Evolutionary conservation across 2,329 filamentous ascomycete species (phyloP), one percentile per base, ranked within the genome.

Genomic region (Hymenoscyphus repandus): DNA sequence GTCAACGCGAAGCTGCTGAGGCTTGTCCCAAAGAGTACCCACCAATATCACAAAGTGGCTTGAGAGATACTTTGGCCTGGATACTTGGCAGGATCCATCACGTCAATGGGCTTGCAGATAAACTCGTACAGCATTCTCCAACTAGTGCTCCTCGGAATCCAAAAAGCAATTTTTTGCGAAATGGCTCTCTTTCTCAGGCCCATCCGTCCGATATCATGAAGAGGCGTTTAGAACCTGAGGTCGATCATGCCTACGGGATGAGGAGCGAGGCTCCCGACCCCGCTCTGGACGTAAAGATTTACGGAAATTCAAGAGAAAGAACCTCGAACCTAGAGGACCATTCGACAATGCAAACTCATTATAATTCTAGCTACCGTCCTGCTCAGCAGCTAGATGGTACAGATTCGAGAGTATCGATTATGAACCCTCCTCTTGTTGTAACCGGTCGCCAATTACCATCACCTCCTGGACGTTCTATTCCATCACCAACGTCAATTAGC

Each of bases 391-490:
- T 44, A 34, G 57, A 60, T 9, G 44, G 44, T 10, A 40, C 55
- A 13, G 53, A 43, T 22, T 54, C 41, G 22, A 57, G 54, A 45
- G 37, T 52, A 2, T 58, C 59, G 9, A 56, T 51, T 20, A 65
- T 67, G 64, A 62, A 65, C 44, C 63, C 61, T 39, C 63, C 62
- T 10, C 54, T 58, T n/a, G 55, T 60, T 11, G 18, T 18, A 17
- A 57, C 56, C 22, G 59, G 51, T 44, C 59, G 61, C n/a, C 64
- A 66, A 22, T 50, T 65, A 30, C 58, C 61, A 17, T 64, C 64
- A n/a, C 63, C 64, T 38, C 61, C 64, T 20, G 58, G 61, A 15
- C 58, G 63, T 32, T 59, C 64, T 12, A 50, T 65, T 3, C 52
- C 58, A 15, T 65, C 63, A 9, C 64, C 64, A 31, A 63, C 59